Conservation (phyloP, 2,329 filamentous ascomycete genomes). For the Canariomyces notabilis region DNA sequence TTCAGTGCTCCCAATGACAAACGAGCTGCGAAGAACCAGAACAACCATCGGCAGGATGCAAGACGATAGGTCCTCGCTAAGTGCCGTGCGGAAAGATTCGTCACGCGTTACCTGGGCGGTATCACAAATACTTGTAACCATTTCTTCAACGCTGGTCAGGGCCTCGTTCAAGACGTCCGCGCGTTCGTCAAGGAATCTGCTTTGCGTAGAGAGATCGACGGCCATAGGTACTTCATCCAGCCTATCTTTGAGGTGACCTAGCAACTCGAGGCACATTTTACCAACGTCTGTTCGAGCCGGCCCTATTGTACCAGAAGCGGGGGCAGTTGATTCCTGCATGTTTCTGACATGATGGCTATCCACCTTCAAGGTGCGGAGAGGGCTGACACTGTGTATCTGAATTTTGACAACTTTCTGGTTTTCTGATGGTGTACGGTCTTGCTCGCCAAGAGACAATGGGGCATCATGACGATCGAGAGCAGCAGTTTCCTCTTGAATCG, state of each 20-base stretch:
- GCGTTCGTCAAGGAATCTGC: background rate
- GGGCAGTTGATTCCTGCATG: constrained; percentile 2
- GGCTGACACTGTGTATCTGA: background rate
- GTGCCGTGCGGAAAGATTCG: background rate
- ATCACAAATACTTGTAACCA: background rate
- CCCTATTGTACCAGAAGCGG: background rate
- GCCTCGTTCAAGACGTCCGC: background rate
- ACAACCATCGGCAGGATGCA: constrained; percentile 16
- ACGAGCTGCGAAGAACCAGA: constrained; percentile 7
- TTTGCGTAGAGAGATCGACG: background rate
- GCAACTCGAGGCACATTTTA: background rate
- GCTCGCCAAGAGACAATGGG: background rate
- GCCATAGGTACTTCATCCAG: constrained; percentile 8
- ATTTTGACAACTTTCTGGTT: background rate
- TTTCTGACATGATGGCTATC: constrained; percentile 1
- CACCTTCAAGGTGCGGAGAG: background rate
- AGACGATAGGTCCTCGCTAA: constrained; percentile 3
- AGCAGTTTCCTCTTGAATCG: background rate
- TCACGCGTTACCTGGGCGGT: background rate
- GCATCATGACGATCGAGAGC: background rate
- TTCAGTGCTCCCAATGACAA: constrained; percentile 1
- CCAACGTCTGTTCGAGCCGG: background rate
- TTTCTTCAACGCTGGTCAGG: background rate
- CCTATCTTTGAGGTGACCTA: background rate
- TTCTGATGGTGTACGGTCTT: background rate